These are phyloP conservation scores for Tarenaya hassleriana DNA, from an alignment of 345 rosid species.

Conservation along the genomic window DNA sequence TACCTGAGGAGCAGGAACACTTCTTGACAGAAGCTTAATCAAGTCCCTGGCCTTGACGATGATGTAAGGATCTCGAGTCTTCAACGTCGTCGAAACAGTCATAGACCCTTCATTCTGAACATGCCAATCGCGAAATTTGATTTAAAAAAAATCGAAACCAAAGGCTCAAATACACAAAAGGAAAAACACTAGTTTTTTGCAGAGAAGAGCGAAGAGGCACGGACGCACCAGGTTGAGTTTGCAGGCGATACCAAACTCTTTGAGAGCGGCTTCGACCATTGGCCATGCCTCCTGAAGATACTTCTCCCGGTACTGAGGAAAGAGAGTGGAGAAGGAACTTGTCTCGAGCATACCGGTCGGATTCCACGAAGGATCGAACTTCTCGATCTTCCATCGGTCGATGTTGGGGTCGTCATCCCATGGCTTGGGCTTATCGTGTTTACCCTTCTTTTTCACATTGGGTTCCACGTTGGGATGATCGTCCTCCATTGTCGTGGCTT, in stretches of 20 bases:
- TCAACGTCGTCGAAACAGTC: constrained; percentile 83
- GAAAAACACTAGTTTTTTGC: background rate
- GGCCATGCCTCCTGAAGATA: constrained; percentile 89
- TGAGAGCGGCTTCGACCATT: constrained; percentile 64
- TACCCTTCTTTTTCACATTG: constrained; percentile 41
- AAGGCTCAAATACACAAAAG: no score
- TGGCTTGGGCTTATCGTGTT: constrained; percentile 87
- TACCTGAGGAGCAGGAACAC: constrained; percentile 98
- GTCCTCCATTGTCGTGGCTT: no score
- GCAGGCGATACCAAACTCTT: constrained; percentile 55
- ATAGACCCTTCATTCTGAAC: constrained; percentile 83
- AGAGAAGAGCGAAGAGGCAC: background rate
- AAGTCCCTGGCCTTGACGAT: constrained; percentile 84
- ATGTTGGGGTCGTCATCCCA: constrained; percentile 96
- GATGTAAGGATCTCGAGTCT: constrained; percentile 86
- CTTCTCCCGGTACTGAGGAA: constrained; percentile 87
- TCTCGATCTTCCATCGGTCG: constrained; percentile 77
- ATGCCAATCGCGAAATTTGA: constrained; percentile 1
- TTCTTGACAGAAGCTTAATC: constrained; percentile 78
- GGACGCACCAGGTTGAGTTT: constrained; percentile 62
- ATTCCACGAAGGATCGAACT: constrained; percentile 84
- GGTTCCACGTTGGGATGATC: constrained; percentile 14
- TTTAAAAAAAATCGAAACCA: background rate
- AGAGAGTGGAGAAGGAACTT: constrained; percentile 81
- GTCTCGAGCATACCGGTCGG: constrained; percentile 72